These are phyloP conservation scores for Bretziella fagacearum DNA, from an alignment of 2,329 filamentous ascomycete genomes.

Conservation along the genomic window DNA sequence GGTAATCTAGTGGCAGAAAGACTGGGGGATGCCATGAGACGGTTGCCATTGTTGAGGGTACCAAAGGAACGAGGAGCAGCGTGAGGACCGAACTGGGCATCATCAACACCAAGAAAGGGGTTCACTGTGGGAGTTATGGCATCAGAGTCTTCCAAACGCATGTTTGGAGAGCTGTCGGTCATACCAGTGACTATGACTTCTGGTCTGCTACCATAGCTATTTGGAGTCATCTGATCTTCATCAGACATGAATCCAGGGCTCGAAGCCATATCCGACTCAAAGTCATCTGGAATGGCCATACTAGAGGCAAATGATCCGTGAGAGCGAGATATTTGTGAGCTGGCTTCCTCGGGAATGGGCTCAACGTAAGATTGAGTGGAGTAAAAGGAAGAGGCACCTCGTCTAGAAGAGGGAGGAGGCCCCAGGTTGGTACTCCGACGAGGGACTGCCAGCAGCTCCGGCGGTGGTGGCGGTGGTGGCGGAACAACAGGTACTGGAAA, in stretches of 20 bases:
- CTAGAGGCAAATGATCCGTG: conserved; percentile 55
- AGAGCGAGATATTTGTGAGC: conserved; percentile 33
- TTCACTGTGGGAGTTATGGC: conserved; percentile 2
- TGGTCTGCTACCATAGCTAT: conserved; percentile 8
- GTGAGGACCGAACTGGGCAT: background rate
- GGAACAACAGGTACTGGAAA: conserved; percentile 26
- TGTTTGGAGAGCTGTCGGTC: background rate
- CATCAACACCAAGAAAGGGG: conserved; percentile 8
- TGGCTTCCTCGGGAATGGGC: conserved; percentile 55
- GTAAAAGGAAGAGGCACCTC: conserved; percentile 47
- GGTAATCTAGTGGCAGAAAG: background rate
- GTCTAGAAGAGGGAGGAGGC: conserved; percentile 42
- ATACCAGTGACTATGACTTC: conserved; percentile 5
- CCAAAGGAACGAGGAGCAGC: background rate
- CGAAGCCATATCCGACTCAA: conserved; percentile 25
- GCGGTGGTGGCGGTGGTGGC: conserved; percentile 16
- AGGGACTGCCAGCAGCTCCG: conserved; percentile 18
- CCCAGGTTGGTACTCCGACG: conserved; percentile 38
- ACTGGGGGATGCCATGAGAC: conserved; percentile 1
- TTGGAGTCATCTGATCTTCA: conserved; percentile 6
- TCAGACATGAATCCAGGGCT: conserved; percentile 9
- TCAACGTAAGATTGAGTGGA: conserved; percentile 52
- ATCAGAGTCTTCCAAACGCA: conserved; percentile 19
- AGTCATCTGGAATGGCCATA: conserved; percentile 52
- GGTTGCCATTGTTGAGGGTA: background rate